Evolutionary conservation across 345 rosid species (phyloP), one percentile per base, ranked within the genome.

Genomic region (Viola odorata): DNA sequence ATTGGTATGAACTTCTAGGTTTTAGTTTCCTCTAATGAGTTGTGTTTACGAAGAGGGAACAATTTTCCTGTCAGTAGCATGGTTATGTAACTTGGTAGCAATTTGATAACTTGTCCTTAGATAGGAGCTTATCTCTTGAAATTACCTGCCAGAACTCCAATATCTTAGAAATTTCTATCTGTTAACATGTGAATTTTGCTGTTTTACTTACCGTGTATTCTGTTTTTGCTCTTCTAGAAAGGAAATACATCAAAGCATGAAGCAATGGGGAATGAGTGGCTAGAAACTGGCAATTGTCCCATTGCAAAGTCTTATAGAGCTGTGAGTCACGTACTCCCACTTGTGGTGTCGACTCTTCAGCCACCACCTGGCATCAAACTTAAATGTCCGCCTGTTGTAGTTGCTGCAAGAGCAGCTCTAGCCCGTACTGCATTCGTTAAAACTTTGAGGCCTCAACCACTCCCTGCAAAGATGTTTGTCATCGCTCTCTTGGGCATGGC

Each of bases 401-500:
- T 88, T 57, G 86, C 91, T 41, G 91, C 95, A 57, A 78, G 98
- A 71, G 95, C 96, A 13, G 91, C 96, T 45, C 81, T 91, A 38
- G 91, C 96, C 0, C 77, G 78, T 62, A 88, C 96, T 1, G 77
- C 88, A 57, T 66, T 88, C 62, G 96, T 81, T 41, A 91, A 83
- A 69, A 81, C 59, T 50, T 65, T 91, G 40, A 84, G 96, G 2
- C 96, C 98, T 57, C 98, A 83, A 76, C 96, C 98, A 13, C 76
- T 91, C 39, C 96, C 98, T 15, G 83, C 81, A 36, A 91, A 91
- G 77, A 73, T 91, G 83, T 82, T 91, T 50, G 88, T 67, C 8
- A 91, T 91, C 37, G 95, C 85, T 51, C 79, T 85, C 51, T 45
- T 91, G 79, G 96, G 98, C 55, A 88, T 91, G 96, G 98, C 95